A percentile compares a stretch with the other conserved stretches of the same genome.
These are phyloP conservation scores for Ceriops decandra DNA, from an alignment of 345 rosid genomes.

Conservation along the genomic window DNA sequence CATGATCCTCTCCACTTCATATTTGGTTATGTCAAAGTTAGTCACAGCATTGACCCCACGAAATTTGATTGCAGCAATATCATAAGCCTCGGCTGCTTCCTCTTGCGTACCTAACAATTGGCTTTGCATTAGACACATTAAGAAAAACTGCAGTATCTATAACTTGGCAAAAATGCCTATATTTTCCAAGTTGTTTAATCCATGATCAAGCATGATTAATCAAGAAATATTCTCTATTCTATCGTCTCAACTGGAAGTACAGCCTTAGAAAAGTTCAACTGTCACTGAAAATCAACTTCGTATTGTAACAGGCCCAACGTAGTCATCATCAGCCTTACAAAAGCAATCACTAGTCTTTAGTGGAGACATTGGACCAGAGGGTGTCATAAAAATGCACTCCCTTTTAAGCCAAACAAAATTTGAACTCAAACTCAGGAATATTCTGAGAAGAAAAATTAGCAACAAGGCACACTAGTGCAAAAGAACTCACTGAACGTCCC, in stretches of 20 bases:
- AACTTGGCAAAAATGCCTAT: neutral
- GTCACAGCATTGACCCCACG: slow-evolving; percentile 77
- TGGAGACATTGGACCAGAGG: slow-evolving; percentile 28
- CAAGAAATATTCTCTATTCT: neutral
- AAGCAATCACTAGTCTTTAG: slow-evolving; percentile 37
- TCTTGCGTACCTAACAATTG: slow-evolving; percentile 61
- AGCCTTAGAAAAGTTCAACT: slow-evolving; percentile 25
- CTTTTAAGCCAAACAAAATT: slow-evolving; percentile 12
- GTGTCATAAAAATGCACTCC: slow-evolving; percentile 19
- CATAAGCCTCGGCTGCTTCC: slow-evolving; percentile 87
- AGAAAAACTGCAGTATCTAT: neutral
- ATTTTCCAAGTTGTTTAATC: neutral
- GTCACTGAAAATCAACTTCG: slow-evolving; percentile 16
- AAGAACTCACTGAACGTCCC: slow-evolving; percentile 70
- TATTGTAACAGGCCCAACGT: slow-evolving; percentile 23
- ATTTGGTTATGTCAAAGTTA: slow-evolving; percentile 67
- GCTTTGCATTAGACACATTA: neutral
- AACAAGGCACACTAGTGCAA: neutral
- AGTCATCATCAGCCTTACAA: slow-evolving; percentile 42
- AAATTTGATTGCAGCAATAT: slow-evolving; percentile 74
- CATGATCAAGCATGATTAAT: slow-evolving; percentile 3
- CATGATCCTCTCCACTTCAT: slow-evolving; percentile 72
- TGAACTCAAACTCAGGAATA: slow-evolving; percentile 19
- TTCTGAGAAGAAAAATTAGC: neutral
- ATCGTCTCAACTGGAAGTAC: slow-evolving; percentile 6